Evolutionary conservation across 768 basidiomycete genomes (phyloP), one percentile per base, ranked within the genome.

Genomic region (Panus rudis): DNA sequence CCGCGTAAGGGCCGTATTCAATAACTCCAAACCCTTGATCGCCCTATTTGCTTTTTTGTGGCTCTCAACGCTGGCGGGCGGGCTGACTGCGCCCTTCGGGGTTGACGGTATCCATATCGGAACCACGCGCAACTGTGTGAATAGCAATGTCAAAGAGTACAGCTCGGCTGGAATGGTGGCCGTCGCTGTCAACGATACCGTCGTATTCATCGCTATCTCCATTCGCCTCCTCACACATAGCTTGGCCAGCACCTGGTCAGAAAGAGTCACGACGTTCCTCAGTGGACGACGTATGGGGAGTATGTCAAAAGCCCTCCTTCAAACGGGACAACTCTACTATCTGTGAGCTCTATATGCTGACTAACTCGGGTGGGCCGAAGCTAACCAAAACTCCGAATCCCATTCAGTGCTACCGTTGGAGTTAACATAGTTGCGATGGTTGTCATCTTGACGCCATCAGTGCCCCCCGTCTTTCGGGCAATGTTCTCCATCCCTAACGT

Each of bases 311-410:
- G 59, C 60, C 10, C 17, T 70, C 5, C 42, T 71, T 11, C 52
- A 58, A n/a, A 63, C 63, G 21, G 67, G 68, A 13, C 65, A 69
- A 41, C 52, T 53, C 19, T 70, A 69, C 45, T 67, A 69, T 45
- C 27, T 63, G 68, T 66, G 48, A 28, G 62, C 46, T 14, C 14
- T 32, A 23, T 24, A 23, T 21, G 11, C 34, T 20, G 3, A 14
- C 7, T 20, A 7, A 35, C 6, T 17, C 7, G 7, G 33, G 8
- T 35, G n/a, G 16, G 10, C 10, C n/a, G 21, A 8, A 35, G 10
- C 16, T 8, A 16, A 20, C 33, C 21, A 7, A 35, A 16, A 20
- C 7, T 20, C 8, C 16, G 12, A 17, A 8, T 25, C 10, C 31
- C n/a, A 13, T 6, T 7, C 27, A 69, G 68, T 19, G 52, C 67